Evolutionary conservation across 2,329 filamentous ascomycete genomes (phyloP).

Genomic region (Pyricularia pennisetigena): DNA sequence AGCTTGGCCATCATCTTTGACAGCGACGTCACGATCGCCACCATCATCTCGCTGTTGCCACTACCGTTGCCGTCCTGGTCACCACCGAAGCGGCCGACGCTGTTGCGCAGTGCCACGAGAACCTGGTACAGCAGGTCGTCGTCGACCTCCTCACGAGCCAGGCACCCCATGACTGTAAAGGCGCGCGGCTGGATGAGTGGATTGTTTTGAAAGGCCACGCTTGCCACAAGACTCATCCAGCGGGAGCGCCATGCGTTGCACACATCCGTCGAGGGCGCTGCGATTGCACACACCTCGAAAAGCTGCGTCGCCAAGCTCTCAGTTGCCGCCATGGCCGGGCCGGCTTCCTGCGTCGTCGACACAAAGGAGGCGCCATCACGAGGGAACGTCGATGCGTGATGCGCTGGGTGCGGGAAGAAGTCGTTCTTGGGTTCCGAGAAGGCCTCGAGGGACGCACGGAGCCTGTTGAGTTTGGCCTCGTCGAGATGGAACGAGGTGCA

Average conservation of each 20-base stretch:
- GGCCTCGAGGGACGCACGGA: constrained; percentile 45
- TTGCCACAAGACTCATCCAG: constrained; percentile 66
- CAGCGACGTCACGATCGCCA: constrained; percentile 55
- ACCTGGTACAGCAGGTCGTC: constrained; percentile 64
- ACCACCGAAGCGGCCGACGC: constrained; percentile 54
- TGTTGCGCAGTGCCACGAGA: constrained; percentile 55
- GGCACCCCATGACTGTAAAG: constrained; percentile 61
- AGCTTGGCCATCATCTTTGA: constrained; percentile 65
- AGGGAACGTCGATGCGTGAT: not conserved
- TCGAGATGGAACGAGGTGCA: constrained; percentile 57
- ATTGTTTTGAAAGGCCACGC: constrained; percentile 64
- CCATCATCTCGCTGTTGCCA: constrained; percentile 56
- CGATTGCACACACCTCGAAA: constrained; percentile 53
- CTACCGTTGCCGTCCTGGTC: constrained; percentile 23
- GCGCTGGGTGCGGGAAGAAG: constrained; percentile 37
- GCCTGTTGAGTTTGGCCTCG: constrained; percentile 45
- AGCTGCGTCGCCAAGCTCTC: constrained; percentile 52
- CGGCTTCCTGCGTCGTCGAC: constrained; percentile 42
- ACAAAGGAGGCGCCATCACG: constrained; percentile 44
- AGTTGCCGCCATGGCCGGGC: constrained; percentile 41
- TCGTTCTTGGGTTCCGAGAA: constrained; percentile 51
- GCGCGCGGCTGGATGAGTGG: constrained; percentile 60
- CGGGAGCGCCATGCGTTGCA: constrained; percentile 61
- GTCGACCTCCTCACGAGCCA: constrained; percentile 62
- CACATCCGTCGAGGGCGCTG: constrained; percentile 53